Percentiles rank a stretch among this genome's conserved stretches.
Conservation (phyloP, 352 stramenopile genomes). For the Phytopythium chamaehyphon region DNA sequence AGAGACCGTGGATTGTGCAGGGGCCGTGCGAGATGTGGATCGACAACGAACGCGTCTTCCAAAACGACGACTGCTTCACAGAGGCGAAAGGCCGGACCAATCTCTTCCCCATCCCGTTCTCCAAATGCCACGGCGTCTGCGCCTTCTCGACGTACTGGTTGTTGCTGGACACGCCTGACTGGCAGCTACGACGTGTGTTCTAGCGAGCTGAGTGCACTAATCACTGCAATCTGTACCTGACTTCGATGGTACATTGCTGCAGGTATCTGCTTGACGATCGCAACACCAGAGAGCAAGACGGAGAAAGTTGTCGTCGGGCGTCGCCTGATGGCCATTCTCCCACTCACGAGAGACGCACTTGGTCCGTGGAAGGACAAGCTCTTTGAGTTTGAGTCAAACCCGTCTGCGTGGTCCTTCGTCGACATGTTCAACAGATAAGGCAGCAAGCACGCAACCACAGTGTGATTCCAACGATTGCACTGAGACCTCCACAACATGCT, state of each 20-base stretch:
- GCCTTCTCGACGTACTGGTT: slow-evolving; percentile 47
- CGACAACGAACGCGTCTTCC: neutral
- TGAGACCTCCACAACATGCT: too few relatives aligned
- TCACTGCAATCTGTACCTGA: neutral
- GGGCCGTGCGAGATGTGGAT: slow-evolving; percentile 7
- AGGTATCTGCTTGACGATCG: slow-evolving; percentile 4
- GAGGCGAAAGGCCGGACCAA: slow-evolving; percentile 1
- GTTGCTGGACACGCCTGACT: slow-evolving; percentile 26
- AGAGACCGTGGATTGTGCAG: neutral
- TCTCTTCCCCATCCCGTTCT: slow-evolving; percentile 26
- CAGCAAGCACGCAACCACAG: too few relatives aligned
- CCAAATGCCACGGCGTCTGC: slow-evolving; percentile 28
- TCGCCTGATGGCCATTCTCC: slow-evolving; percentile 2
- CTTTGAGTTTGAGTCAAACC: too few relatives aligned
- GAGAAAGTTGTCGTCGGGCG: neutral
- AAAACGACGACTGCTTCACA: slow-evolving; percentile 1
- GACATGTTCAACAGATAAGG: too few relatives aligned
- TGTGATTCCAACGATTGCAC: too few relatives aligned
- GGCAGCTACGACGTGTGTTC: slow-evolving; percentile 35
- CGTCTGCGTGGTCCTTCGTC: too few relatives aligned
- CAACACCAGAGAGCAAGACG: neutral
- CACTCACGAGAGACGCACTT: slow-evolving; percentile 5
- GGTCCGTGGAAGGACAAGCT: too few relatives aligned
- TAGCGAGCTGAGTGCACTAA: neutral
- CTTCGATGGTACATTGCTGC: neutral